Conservation (phyloP, 1,139 yeast genomes). For the Keqinozyma sinolaborantium region DNA sequence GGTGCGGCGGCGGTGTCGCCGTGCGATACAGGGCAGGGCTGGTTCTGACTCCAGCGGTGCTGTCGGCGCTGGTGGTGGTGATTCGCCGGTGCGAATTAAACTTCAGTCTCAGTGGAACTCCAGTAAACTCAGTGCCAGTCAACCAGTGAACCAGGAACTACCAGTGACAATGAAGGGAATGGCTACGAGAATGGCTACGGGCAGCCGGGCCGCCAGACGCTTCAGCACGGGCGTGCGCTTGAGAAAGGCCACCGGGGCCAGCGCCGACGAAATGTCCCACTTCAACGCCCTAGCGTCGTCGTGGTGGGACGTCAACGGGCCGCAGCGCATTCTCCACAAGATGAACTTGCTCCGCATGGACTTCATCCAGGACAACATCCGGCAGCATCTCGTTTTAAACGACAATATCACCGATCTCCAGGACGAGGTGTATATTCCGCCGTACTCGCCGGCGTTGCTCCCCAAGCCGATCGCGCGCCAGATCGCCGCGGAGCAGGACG, state of each 20-base stretch:
- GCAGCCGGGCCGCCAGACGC: not conserved
- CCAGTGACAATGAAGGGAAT: not conserved
- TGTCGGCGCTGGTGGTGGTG: no score
- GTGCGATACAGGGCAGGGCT: no score
- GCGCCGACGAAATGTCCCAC: conserved; percentile 62
- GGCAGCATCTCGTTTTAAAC: conserved; percentile 43
- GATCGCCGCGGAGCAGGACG: conserved; percentile 48
- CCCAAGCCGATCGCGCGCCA: conserved; percentile 51
- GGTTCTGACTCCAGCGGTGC: no score
- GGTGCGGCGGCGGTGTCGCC: no score
- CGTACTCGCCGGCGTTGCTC: conserved; percentile 63
- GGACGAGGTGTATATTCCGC: conserved; percentile 68
- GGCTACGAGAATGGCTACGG: not conserved
- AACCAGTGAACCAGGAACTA: not conserved
- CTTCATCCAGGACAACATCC: conserved; percentile 65
- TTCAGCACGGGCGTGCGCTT: not conserved
- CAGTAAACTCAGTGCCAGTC: no score
- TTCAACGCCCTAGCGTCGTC: conserved; percentile 80
- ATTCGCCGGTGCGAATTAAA: no score
- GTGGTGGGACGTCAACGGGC: conserved; percentile 97
- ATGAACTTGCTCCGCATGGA: conserved; percentile 92
- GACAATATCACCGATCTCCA: conserved; percentile 30
- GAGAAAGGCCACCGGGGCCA: conserved; percentile 27
- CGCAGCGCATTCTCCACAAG: conserved; percentile 88
- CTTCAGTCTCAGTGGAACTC: no score